Conservation (phyloP, 371 early-diverging fungal genomes). For the Haplosporangium sp. region DNA sequence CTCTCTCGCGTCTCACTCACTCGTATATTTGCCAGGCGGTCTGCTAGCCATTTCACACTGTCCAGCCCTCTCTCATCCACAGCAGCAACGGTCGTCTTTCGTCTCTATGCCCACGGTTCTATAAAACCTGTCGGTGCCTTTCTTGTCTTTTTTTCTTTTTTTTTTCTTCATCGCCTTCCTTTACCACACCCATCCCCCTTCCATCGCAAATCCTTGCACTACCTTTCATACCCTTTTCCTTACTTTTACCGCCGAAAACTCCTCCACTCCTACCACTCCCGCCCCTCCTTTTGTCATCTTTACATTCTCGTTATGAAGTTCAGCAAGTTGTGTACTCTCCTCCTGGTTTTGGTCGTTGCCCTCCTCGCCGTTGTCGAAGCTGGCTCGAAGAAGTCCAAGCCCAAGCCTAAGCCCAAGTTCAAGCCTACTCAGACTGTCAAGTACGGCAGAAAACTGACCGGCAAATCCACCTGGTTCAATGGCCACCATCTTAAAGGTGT, state of each 20-base stretch:
- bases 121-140: not conserved
- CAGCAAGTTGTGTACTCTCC: constrained; percentile 29
- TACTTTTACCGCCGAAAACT: not conserved
- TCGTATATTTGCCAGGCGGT: too few relatives aligned
- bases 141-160: constrained; percentile 4
- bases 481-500: constrained; percentile 38
- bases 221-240: not conserved
- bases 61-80: too few relatives aligned
- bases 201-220: constrained; percentile 39
- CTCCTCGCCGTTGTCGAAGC: constrained; percentile 34
- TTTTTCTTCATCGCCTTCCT: constrained; percentile 36
- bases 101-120: constrained; percentile 6
- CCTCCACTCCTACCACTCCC: not conserved
- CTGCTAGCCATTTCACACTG: too few relatives aligned
- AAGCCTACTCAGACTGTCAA: constrained; percentile 18
- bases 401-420: too few relatives aligned
- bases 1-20: too few relatives aligned
- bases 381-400: constrained; percentile 1
- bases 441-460: constrained; percentile 15
- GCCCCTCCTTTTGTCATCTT: too few relatives aligned
- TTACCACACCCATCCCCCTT: constrained; percentile 29
- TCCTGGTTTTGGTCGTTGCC: constrained; percentile 31
- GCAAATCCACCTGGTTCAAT: constrained; percentile 52
- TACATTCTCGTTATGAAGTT: constrained; percentile 37
- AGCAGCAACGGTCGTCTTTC: too few relatives aligned